Percentiles rank a stretch among this genome's conserved stretches.
Conservation (phyloP, 1,284 basidiomycete genomes). For the Marasmius sp. region DNA sequence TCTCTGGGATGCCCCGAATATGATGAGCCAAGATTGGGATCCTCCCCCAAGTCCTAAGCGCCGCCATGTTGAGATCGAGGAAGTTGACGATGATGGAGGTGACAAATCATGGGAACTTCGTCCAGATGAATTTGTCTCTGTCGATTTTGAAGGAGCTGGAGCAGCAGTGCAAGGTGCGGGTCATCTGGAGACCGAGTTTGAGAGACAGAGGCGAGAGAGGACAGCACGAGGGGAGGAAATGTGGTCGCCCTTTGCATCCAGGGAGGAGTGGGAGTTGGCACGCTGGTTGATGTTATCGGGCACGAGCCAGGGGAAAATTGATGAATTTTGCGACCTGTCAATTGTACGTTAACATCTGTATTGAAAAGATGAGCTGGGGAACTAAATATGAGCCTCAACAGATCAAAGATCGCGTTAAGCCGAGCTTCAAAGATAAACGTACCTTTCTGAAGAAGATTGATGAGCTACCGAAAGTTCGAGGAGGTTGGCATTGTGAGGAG, state of each 20-base stretch:
- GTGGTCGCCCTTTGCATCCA: constrained; percentile 23
- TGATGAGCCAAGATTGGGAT: no score
- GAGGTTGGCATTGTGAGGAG: constrained; percentile 17
- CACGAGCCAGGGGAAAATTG: constrained; percentile 24
- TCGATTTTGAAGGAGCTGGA: not conserved
- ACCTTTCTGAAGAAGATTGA: constrained; percentile 28
- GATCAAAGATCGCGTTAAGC: constrained; percentile 17
- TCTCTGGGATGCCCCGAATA: no score
- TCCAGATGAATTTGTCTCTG: not conserved
- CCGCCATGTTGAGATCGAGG: not conserved
- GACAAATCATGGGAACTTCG: not conserved
- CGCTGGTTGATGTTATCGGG: constrained; percentile 28
- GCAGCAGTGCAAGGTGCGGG: not conserved
- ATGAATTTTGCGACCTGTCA: constrained; percentile 30
- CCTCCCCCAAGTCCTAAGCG: not conserved
- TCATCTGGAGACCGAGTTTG: constrained; percentile 13
- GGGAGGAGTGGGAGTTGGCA: constrained; percentile 31
- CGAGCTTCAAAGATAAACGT: constrained; percentile 17
- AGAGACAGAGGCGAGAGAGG: constrained; percentile 8
- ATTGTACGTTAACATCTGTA: no score
- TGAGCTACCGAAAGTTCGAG: constrained; percentile 21
- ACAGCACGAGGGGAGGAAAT: not conserved
- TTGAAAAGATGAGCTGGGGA: no score
- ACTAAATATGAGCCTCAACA: no score
- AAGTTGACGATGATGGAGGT: not conserved